Evolutionary conservation across 139 green algal species (phyloP).

Genomic region (Zygnema cylindricum): DNA sequence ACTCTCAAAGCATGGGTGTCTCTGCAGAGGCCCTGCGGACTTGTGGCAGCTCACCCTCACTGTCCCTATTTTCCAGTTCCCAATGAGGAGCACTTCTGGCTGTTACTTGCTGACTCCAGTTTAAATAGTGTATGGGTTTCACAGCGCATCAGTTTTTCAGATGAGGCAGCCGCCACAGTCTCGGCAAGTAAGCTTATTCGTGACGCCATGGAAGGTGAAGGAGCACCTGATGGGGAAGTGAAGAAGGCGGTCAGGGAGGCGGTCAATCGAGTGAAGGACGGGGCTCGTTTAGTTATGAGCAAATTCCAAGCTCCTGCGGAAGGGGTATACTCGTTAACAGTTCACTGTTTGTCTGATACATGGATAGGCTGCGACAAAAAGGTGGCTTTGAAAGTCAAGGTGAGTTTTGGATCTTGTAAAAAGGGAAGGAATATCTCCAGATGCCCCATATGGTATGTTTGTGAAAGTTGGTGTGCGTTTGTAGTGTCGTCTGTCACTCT

Average conservation of each 20-base stretch:
- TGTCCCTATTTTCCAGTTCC: slow-evolving; percentile 57
- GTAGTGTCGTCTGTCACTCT: not conserved
- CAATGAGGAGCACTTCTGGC: slow-evolving; percentile 67
- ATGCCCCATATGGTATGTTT: not conserved
- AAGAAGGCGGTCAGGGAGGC: slow-evolving; percentile 24
- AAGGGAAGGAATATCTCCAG: not conserved
- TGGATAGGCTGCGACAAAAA: slow-evolving; percentile 84
- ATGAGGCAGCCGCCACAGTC: slow-evolving; percentile 31
- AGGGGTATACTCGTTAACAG: slow-evolving; percentile 41
- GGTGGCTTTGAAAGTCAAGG: slow-evolving; percentile 70
- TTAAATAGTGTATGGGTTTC: slow-evolving; percentile 43
- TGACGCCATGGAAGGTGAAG: slow-evolving; percentile 41
- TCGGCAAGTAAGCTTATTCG: slow-evolving; percentile 11
- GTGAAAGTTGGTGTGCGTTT: not conserved
- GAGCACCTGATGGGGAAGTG: slow-evolving; percentile 35
- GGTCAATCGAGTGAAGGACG: slow-evolving; percentile 11
- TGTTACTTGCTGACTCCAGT: slow-evolving; percentile 57
- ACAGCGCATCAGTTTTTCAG: slow-evolving; percentile 43
- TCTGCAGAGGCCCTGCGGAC: slow-evolving; percentile 22
- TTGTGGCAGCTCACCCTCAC: slow-evolving; percentile 27
- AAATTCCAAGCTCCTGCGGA: slow-evolving; percentile 52
- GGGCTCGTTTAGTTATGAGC: slow-evolving; percentile 46
- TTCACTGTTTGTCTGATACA: slow-evolving; percentile 74
- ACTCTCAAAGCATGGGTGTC: slow-evolving; percentile 59
- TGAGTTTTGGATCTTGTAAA: no score